Conservation (phyloP, 805 yeast species). For the Metschnikowia cerradonensis region DNA sequence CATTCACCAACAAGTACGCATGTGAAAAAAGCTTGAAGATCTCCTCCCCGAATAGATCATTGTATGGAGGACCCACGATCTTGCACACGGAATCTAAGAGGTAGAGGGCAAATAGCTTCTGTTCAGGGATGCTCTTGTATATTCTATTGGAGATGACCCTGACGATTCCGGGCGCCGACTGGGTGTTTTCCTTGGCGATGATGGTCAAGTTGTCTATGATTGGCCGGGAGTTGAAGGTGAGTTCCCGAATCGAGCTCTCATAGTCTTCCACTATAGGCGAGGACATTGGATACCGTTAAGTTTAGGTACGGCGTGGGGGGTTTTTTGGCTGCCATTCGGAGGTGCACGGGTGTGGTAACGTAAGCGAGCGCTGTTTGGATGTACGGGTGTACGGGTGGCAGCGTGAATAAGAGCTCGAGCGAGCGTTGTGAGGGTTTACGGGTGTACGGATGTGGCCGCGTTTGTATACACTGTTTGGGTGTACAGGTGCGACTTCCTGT, state of each 20-base stretch:
- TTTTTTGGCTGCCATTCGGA: constrained; percentile 1
- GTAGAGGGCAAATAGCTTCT: constrained; percentile 80
- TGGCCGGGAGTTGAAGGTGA: constrained; percentile 87
- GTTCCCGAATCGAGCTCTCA: constrained; percentile 61
- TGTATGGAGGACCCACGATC: constrained; percentile 86
- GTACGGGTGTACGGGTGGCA: background rate
- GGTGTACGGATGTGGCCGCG: no score
- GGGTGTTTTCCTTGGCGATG: constrained; percentile 80
- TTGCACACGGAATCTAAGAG: constrained; percentile 88
- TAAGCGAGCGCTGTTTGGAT: background rate
- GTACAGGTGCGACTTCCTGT: no score
- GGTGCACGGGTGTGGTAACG: background rate
- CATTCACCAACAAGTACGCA: constrained; percentile 76
- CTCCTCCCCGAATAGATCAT: constrained; percentile 67
- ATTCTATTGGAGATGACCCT: constrained; percentile 73
- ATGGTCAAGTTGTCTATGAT: constrained; percentile 80
- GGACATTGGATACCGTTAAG: constrained; percentile 4
- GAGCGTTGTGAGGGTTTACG: no score
- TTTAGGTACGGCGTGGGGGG: background rate
- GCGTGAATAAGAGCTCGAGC: no score
- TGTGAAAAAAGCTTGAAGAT: constrained; percentile 67
- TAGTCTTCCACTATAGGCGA: constrained; percentile 49
- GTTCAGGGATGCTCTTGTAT: constrained; percentile 70
- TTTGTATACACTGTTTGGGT: no score
- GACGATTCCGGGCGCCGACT: constrained; percentile 72